phyloP scores from a whole-genome alignment of 768 basidiomycete genomes.

The Boletellus ananiceps region DNA sequence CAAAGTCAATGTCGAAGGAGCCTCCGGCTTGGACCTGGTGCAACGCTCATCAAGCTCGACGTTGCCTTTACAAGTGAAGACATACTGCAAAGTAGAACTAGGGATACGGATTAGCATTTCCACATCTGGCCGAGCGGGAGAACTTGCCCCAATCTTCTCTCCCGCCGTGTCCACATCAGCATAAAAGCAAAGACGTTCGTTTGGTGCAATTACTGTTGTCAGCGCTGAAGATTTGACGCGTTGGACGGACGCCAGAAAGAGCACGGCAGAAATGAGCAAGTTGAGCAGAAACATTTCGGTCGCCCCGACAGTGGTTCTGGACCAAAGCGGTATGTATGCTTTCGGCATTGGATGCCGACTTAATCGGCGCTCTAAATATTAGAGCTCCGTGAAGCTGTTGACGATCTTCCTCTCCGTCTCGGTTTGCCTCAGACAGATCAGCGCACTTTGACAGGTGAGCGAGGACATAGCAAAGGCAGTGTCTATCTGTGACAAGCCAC shows the following conservation, averaged over 20 bases:
- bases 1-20: conserved; percentile 93
- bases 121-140: neutral
- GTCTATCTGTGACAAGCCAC: neutral
- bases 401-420: neutral
- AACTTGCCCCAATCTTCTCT: conserved; percentile 82
- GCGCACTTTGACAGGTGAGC: conserved; percentile 17
- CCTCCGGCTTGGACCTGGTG: conserved; percentile 91
- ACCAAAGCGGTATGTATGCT: neutral
- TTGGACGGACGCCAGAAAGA: conserved; percentile 32
- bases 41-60: neutral
- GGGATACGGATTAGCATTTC: conserved; percentile 10
- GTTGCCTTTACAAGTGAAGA: conserved; percentile 4
- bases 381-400: conserved; percentile 9
- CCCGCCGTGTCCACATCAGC: conserved; percentile 95
- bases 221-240: conserved; percentile 57
- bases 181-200: conserved; percentile 88
- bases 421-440: neutral
- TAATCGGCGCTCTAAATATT: conserved; percentile 12
- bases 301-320: neutral
- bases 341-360: conserved; percentile 25
- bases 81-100: conserved; percentile 96
- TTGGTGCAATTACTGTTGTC: conserved; percentile 73
- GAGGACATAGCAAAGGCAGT: neutral
- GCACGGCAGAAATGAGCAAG: conserved; percentile 16
- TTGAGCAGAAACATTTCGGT: conserved; percentile 20